Evolutionary conservation across 2,329 filamentous ascomycete species (phyloP), one percentile per base, ranked within the genome.

Genomic region (Botrytis medusae): DNA sequence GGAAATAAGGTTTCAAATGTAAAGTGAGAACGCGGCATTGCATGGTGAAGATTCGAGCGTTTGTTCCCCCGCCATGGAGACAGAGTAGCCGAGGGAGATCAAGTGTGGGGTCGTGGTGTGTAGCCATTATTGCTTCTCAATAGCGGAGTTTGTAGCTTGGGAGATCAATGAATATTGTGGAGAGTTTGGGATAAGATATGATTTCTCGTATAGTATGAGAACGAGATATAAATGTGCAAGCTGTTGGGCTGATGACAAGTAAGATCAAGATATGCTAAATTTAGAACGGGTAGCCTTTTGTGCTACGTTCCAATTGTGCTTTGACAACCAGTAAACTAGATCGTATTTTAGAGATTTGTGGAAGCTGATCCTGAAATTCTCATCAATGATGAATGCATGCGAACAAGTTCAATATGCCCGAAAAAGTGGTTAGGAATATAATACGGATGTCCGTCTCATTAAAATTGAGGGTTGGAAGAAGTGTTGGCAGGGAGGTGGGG

Each of bases 11-110:
- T 57, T 57, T 71, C 18, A 73, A 69, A 25, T 71, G 67, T 1
- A 57, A 16, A 34, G 48, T 46, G 4, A 73, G 40, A 25, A 84
- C 84, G 75, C 92, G 91, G 77, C 89, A 89, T 83, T 95, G 92
- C 18, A 87, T 81, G 74, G 86, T 84, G 84, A 94, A 94, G 80
- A 94, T 88, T 59, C 85, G 80, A n/a, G 87, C 90, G 79, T 92
- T 94, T 76, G 91, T 89, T 74, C 92, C 92, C 78, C 92, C 92
- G 80, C 92, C 92, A 81, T 95, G 92, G n/a, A 95, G 89, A 82
- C 92, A 94, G 77, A 95, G 90, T 77, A 95, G 89, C 74, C 92
- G 90, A 4, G 92, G 92, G 29, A 76, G 72, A 8, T 75, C 42
- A 18, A 74, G 60, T 32, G 69, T 74, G 59, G 72, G 68, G 61